Base-by-base conservation (phyloP, 192 early-diverging fungal species). In the Kappamyces sp. region DNA sequence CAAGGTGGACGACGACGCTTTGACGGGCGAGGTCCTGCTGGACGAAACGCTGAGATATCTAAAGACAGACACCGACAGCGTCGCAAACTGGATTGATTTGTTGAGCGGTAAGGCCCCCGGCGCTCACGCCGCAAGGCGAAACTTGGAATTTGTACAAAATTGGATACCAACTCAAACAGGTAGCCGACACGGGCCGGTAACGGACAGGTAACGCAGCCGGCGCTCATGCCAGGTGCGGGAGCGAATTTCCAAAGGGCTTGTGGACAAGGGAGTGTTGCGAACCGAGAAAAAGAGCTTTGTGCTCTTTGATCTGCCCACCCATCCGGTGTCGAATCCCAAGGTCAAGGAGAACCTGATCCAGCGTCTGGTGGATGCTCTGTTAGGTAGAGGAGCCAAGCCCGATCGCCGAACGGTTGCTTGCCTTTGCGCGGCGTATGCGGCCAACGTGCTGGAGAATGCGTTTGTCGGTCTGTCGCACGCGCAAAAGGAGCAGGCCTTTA, bases 111-210 rank as follows among this genome's bases (percentile, higher is more conserved):
- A 66, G 77, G 47, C 15, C 39, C 34, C 36, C 39, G 4, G 12
- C 2, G 37, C 5, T 35, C 32, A 8, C 43, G 8, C 51, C 62
- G 38, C 0, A 49, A 91, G 91, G 95, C 46, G 95, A 98, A 82
- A 98, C 95, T 5, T 98, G 95, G 95, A 96, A 96, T 72, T 80
- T 98, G 31, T 82, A 90, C 73, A 96, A 94, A 68, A 91, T 94
- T 65, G 90, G 90, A 35, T 96, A 91, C 68, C 95, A 98, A 75
- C 76, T 98, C 38, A 96, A 96, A 68, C 92, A 98, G 76, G 22
- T 22, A 22, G 22, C 22, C 22, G 22, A 22, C 22, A 22, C 22
- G 22, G 22, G 22, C 22, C 22, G 22, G 22, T 22, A 22, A 22
- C 22, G 22, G 22, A 22, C 22, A 22, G 22, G 22, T 22, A 22